Base-by-base conservation (phyloP, 2,329 filamentous ascomycete genomes). In the Penicillium sp. region DNA sequence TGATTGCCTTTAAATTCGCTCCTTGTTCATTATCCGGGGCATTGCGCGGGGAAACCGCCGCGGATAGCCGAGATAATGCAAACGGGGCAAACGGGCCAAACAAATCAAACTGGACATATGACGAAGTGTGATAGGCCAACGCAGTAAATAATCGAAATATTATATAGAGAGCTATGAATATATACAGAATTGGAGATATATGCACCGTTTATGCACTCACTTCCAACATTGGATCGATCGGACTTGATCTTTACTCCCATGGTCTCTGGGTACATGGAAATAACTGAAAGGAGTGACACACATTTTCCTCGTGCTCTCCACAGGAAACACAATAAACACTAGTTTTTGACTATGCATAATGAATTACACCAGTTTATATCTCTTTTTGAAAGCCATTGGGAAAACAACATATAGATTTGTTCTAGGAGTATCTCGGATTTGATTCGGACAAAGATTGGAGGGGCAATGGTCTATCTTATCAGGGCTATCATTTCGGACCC, bases 21-120 rank as follows among this genome's bases (percentile, higher is more conserved):
- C 39, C 42, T 51, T 45, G 44, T 50, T 46, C 45, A 47, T 59
- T 54, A 56, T 60, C 57, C 61, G 61, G 65, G 66, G 63, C 57
- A 58, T 55, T 55, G 60, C 60, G 58, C 60, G 58, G 57, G 63
- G 62, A 61, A 66, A 56, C 35, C 55, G 45, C 67, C 66, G 66
- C 57, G 66, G 56, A 63, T 68, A 69, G 64, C 68, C 66, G 66
- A 64, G 44, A 22, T 29, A 5, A n/a, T 58, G 50, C 61, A 63
- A 62, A 63, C 46, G 16, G 29, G 11, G 13, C 60, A 63, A 63
- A 63, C 58, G 0, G 2, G 9, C 13, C 50, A 50, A 52, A 62
- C 54, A 0, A 11, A 3, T 39, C 50, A 46, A 54, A 59, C 39
- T 5, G n/a, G 38, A 26, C 34, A 22, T 53, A 61, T 61, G 58